A percentile compares a stretch with the other conserved stretches of the same genome.
Evolutionary conservation across 805 yeast genomes (phyloP).

Genomic region (Pichia heedii): DNA sequence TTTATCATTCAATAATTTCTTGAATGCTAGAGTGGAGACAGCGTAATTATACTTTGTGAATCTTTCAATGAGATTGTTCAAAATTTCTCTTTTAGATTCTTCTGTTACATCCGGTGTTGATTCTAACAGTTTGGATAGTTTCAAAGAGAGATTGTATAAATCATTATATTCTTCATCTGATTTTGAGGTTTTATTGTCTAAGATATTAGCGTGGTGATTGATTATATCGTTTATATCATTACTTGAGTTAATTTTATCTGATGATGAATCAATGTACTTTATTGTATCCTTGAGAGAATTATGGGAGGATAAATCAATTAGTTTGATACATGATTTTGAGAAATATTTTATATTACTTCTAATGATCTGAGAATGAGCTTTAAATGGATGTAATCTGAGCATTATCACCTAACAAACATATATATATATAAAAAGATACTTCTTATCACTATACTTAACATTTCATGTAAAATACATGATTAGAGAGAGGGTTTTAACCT

Average conservation of each 20-base stretch:
- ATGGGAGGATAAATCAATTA: not conserved
- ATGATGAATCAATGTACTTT: not conserved
- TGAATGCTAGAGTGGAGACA: constrained; percentile 15
- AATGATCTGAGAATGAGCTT: not conserved
- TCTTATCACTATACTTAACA: too few relatives aligned
- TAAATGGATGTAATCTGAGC: not conserved
- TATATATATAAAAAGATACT: too few relatives aligned
- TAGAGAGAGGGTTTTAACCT: too few relatives aligned
- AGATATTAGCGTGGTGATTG: constrained; percentile 8
- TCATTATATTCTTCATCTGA: constrained; percentile 8
- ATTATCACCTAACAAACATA: too few relatives aligned
- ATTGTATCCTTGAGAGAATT: constrained; percentile 3
- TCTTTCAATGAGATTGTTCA: constrained; percentile 19
- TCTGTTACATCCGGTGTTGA: constrained; percentile 7
- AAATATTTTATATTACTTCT: not conserved
- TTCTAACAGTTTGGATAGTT: constrained; percentile 8
- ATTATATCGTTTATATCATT: constrained; percentile 4
- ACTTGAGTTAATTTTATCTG: not conserved
- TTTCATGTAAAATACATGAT: too few relatives aligned
- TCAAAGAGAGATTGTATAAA: constrained; percentile 9
- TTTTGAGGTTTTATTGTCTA: not conserved
- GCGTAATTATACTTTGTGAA: constrained; percentile 22
- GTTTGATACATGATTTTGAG: not conserved
- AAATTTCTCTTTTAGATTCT: constrained; percentile 11
- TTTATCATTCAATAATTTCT: constrained; percentile 4